A percentile compares a stretch with the other conserved stretches of the same genome.
Conservation (phyloP, 1,139 yeast species). For the Taiozyma sp. region DNA sequence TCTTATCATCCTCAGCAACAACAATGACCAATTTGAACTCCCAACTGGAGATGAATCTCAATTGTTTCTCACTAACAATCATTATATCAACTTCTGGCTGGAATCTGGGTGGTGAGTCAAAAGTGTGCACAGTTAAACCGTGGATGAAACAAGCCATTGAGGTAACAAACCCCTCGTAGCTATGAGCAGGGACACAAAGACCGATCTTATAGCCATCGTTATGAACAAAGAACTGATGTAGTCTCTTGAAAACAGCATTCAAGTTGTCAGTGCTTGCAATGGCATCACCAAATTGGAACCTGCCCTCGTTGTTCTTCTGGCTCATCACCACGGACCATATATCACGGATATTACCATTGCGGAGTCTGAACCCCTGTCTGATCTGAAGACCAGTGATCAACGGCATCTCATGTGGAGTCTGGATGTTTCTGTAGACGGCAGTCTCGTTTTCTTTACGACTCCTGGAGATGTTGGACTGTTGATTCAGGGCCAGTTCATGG, state of each 20-base stretch:
- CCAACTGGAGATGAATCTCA: constrained; percentile 7
- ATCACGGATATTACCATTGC: constrained; percentile 69
- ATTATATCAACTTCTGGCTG: constrained; percentile 27
- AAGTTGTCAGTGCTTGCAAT: constrained; percentile 12
- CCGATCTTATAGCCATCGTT: constrained; percentile 24
- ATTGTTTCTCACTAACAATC: constrained; percentile 24
- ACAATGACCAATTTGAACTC: constrained; percentile 28
- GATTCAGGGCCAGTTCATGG: constrained; percentile 49
- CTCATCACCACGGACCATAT: constrained; percentile 46
- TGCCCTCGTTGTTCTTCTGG: constrained; percentile 15
- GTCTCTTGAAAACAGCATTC: constrained; percentile 23
- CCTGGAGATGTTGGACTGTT: constrained; percentile 54
- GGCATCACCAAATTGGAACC: constrained; percentile 7
- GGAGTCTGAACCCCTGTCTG: constrained; percentile 53
- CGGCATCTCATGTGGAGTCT: constrained; percentile 58
- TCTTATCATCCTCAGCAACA: constrained; percentile 12
- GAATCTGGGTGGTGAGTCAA: constrained; percentile 28
- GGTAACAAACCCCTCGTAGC: constrained; percentile 27
- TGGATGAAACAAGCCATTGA: constrained; percentile 28
- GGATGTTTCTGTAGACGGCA: constrained; percentile 59
- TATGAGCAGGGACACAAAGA: constrained; percentile 23
- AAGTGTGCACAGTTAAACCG: constrained; percentile 25
- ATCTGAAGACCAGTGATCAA: constrained; percentile 64
- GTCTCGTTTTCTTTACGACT: constrained; percentile 57
- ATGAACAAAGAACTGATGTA: constrained; percentile 9